Percentiles rank a stretch among this genome's conserved stretches.
These are phyloP conservation scores for Eucalyptus camaldulensis DNA, from an alignment of 345 rosid genomes.

Conservation along the genomic window DNA sequence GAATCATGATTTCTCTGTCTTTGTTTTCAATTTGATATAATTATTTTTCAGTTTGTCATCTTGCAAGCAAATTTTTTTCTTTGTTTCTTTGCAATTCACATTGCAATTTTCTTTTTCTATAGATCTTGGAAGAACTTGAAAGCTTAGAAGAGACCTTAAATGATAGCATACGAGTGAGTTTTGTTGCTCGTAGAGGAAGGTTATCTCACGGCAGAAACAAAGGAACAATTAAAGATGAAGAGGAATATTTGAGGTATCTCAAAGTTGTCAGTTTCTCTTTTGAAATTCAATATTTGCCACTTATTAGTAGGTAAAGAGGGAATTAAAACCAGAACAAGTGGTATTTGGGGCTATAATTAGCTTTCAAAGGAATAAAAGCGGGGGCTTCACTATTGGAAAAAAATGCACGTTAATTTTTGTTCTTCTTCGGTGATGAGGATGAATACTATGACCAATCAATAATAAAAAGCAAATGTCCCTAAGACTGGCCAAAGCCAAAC, in stretches of 20 bases:
- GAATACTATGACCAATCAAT: constrained; percentile 94
- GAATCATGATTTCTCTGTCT: background rate
- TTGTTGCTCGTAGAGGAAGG: constrained; percentile 66
- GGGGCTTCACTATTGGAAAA: background rate
- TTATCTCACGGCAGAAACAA: constrained; percentile 36
- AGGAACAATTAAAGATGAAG: constrained; percentile 53
- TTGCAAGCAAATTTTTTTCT: background rate
- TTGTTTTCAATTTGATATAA: background rate
- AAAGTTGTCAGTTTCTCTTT: background rate
- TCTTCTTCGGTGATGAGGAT: constrained; percentile 65
- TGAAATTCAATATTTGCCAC: background rate
- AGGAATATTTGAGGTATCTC: constrained; percentile 49
- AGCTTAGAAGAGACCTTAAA: constrained; percentile 92
- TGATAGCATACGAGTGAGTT: constrained; percentile 86
- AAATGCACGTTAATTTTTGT: background rate
- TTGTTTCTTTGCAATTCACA: background rate
- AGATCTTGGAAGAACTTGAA: constrained; percentile 94
- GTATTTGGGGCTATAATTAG: background rate
- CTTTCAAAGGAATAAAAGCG: background rate
- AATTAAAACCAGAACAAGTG: background rate
- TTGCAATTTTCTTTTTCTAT: background rate
- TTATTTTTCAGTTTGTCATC: background rate
- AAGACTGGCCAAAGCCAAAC: constrained; percentile 1
- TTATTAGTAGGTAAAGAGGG: background rate
- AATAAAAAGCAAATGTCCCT: constrained; percentile 32